Conservation (phyloP, 352 stramenopile species). For the Pythium brassicae region DNA sequence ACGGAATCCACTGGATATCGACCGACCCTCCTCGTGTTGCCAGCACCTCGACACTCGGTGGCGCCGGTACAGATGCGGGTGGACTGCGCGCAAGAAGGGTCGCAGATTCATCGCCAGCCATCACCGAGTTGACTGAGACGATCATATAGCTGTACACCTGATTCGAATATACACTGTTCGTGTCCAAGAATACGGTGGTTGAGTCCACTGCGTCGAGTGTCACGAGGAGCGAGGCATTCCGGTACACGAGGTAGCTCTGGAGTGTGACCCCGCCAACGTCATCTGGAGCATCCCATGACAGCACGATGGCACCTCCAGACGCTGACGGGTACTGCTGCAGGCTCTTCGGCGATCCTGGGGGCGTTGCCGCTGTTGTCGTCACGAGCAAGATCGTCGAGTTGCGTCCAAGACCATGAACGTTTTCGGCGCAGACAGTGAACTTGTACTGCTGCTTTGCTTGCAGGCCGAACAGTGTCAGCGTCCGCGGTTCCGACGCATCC, state of each 20-base stretch:
- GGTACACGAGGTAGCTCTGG: constrained; percentile 33
- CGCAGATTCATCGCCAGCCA: constrained; percentile 1
- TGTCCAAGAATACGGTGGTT: constrained; percentile 23
- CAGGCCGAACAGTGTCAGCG: constrained; percentile 25
- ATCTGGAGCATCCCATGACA: constrained; percentile 35
- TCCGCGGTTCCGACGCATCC: constrained; percentile 4
- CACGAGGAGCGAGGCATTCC: constrained; percentile 21
- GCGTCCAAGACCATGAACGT: constrained; percentile 25
- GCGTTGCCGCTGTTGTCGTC: constrained; percentile 22
- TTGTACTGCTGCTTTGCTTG: constrained; percentile 21
- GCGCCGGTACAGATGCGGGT: constrained; percentile 11
- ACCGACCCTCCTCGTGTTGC: constrained; percentile 27
- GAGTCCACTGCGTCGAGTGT: constrained; percentile 2
- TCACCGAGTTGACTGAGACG: constrained; percentile 23
- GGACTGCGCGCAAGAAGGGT: constrained; percentile 18
- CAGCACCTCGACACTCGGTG: constrained; percentile 13
- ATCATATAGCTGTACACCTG: constrained; percentile 40
- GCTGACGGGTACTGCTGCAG: constrained; percentile 19
- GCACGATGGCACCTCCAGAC: constrained; percentile 36
- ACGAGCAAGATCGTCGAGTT: constrained; percentile 29
- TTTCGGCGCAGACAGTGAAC: constrained; percentile 35
- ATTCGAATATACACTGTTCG: constrained; percentile 18
- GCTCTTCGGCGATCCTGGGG: constrained; percentile 26
- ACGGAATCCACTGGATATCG: constrained; percentile 13
- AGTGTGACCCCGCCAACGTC: constrained; percentile 34